These are phyloP conservation scores for Perilla frutescens DNA, from an alignment of 257 asterid species.

Conservation along the genomic window DNA sequence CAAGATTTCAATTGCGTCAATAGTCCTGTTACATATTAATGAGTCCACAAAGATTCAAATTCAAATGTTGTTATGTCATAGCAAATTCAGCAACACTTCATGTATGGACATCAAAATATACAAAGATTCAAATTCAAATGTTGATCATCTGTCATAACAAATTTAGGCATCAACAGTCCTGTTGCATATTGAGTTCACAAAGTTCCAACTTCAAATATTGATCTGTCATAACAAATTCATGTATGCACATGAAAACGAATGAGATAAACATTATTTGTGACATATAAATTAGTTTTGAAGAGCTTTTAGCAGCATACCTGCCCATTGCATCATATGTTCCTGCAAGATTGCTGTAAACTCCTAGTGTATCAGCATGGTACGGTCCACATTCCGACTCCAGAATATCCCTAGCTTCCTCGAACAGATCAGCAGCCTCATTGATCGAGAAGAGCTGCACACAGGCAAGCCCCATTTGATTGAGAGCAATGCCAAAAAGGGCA, in stretches of 20 bases:
- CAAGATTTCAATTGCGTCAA: conserved; percentile 83
- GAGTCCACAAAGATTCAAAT: not conserved
- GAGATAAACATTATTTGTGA: not conserved
- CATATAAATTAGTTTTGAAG: not conserved
- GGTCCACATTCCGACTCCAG: conserved; percentile 65
- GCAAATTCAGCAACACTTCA: not conserved
- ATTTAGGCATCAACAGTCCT: no score
- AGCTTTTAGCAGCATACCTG: conserved; percentile 52
- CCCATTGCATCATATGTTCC: conserved; percentile 89
- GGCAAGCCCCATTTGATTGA: conserved; percentile 69
- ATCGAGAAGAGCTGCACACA: conserved; percentile 60
- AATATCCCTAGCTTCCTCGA: conserved; percentile 59
- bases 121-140: not conserved
- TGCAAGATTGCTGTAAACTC: conserved; percentile 74
- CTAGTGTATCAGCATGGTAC: conserved; percentile 60
- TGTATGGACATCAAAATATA: not conserved
- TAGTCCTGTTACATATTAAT: conserved; percentile 49
- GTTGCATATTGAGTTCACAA: not conserved
- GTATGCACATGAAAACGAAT: not conserved
- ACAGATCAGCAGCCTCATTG: conserved; percentile 65
- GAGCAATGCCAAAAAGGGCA: conserved; percentile 61
- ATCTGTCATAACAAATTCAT: not conserved
- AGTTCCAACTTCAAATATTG: not conserved
- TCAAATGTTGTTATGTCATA: not conserved
- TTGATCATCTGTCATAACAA: not conserved